phyloP scores from a whole-genome alignment of 768 basidiomycete species.

The Phanerochaete sordida region DNA sequence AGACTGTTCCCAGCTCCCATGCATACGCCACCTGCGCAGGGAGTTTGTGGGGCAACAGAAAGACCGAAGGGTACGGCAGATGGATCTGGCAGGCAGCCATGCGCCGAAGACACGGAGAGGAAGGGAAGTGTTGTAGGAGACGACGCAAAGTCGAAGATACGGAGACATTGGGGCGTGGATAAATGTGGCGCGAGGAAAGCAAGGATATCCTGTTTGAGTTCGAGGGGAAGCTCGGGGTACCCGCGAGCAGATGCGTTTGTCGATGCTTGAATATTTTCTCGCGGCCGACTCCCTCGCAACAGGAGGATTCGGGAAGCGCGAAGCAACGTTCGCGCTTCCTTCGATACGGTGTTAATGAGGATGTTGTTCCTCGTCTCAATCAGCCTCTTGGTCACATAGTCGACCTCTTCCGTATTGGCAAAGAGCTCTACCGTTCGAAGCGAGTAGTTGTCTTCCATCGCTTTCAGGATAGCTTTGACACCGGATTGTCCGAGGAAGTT shows the following conservation, averaged over 20 bases:
- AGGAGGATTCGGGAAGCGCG: background rate
- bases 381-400: background rate
- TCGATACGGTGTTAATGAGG: background rate
- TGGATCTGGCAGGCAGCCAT: background rate
- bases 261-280: too few species aligned
- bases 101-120: background rate
- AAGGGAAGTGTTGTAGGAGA: background rate
- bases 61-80: background rate
- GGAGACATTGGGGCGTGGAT: background rate
- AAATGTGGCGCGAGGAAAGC: slow-evolving; percentile 1
- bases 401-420: background rate
- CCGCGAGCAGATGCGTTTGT: background rate
- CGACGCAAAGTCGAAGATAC: slow-evolving; percentile 3
- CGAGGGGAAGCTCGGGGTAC: background rate
- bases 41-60: background rate
- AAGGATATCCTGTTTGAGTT: background rate
- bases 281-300: background rate
- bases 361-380: background rate
- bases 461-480: background rate
- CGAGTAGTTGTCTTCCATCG: background rate
- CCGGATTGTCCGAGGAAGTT: background rate
- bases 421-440: background rate
- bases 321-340: background rate
- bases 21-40: background rate
- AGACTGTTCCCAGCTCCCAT: background rate